Percentiles rank a stretch among this genome's conserved stretches.
Conservation (phyloP, 1,139 yeast species). For the Geotrichum australiense region DNA sequence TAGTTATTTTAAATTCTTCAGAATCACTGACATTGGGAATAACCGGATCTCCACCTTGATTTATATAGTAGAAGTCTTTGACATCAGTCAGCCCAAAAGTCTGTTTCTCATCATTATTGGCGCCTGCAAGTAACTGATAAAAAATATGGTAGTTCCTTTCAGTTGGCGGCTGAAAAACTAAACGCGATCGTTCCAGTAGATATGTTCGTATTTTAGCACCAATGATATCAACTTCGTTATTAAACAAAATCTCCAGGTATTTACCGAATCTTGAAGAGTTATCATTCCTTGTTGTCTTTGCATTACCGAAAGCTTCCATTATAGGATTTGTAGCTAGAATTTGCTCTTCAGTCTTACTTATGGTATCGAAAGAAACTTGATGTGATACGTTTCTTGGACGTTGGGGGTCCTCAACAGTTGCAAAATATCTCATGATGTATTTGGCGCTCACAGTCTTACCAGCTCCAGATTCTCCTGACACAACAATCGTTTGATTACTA, state of each 20-base stretch:
- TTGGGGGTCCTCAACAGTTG: conserved; percentile 75
- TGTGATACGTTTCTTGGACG: conserved; percentile 29
- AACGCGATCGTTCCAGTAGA: conserved; percentile 83
- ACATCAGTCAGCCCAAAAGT: conserved; percentile 51
- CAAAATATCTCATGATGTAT: conserved; percentile 95
- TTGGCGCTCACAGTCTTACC: conserved; percentile 98
- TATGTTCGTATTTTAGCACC: conserved; percentile 95
- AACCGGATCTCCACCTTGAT: conserved; percentile 76
- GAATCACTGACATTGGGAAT: conserved; percentile 83
- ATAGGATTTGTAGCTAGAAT: conserved; percentile 96
- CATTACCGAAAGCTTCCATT: conserved; percentile 98
- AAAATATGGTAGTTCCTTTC: conserved; percentile 96
- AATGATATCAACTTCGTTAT: conserved; percentile 64
- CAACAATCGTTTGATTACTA: conserved; percentile 90
- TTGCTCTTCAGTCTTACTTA: conserved; percentile 90
- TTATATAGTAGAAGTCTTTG: conserved; percentile 70
- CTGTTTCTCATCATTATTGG: conserved; percentile 51
- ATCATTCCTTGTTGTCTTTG: conserved; percentile 96
- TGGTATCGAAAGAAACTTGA: conserved; percentile 44
- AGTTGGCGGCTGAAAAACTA: conserved; percentile 81
- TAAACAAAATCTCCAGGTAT: conserved; percentile 84
- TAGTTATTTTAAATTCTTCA: conserved; percentile 65
- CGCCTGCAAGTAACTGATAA: conserved; percentile 82
- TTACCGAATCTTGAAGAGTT: conserved; percentile 97
- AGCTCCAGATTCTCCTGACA: conserved; percentile 97